Percentiles rank a stretch among this genome's conserved stretches.
These are phyloP conservation scores for Terana coerulea DNA, from an alignment of 768 basidiomycete species.

Conservation along the genomic window DNA sequence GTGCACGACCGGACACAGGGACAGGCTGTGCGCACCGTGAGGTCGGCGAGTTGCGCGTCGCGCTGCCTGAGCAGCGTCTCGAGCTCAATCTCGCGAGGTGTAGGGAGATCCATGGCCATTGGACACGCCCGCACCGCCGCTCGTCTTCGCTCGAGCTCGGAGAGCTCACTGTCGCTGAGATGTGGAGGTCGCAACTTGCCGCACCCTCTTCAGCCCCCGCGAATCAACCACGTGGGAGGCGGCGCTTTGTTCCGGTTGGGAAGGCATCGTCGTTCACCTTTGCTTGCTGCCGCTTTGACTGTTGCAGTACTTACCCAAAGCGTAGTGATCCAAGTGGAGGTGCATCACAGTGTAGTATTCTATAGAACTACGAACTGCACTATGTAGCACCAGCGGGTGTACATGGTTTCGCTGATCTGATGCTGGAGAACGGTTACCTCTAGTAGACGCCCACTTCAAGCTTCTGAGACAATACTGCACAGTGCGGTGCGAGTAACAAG, in stretches of 20 bases:
- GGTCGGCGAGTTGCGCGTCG: constrained; percentile 66
- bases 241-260: not conserved
- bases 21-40: constrained; percentile 52
- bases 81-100: constrained; percentile 74
- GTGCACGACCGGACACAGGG: constrained; percentile 11
- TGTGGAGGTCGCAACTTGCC: constrained; percentile 10
- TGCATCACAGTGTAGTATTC: no score
- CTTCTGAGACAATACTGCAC: no score
- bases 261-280: not conserved
- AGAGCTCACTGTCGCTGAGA: constrained; percentile 16
- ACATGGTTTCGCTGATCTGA: no score
- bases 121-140: not conserved
- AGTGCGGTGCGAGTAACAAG: no score
- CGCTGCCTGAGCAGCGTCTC: constrained; percentile 74
- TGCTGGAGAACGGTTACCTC: no score
- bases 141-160: constrained; percentile 5
- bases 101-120: constrained; percentile 61
- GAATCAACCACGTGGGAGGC: constrained; percentile 13
- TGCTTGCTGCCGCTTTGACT: no score
- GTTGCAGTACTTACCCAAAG: no score
- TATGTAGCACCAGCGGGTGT: no score
- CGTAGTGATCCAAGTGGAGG: no score
- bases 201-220: constrained; percentile 4
- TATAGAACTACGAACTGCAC: no score
- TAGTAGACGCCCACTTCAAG: no score